Conservation (phyloP, 1,284 basidiomycete genomes). For the Boletus hoseneyae region DNA sequence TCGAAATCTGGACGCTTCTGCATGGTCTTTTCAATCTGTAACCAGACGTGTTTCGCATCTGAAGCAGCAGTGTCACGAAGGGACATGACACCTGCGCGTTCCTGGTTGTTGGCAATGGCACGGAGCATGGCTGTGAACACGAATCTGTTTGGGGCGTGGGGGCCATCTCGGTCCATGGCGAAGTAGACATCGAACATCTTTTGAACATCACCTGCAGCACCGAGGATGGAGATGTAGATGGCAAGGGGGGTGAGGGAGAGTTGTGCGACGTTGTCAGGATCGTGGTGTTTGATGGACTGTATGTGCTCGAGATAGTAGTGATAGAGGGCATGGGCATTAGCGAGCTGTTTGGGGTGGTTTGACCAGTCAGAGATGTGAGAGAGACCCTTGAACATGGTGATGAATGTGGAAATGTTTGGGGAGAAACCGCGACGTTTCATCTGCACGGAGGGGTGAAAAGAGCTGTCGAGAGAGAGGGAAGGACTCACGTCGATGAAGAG, state of each 20-base stretch:
- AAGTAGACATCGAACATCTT: conserved; percentile 73
- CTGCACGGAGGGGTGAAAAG: conserved; percentile 36
- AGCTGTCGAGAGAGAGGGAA: background rate
- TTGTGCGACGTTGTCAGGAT: conserved; percentile 42
- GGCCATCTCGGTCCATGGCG: conserved; percentile 54
- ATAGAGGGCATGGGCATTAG: conserved; percentile 57
- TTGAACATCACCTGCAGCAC: conserved; percentile 52
- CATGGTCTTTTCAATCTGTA: conserved; percentile 50
- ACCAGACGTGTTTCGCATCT: conserved; percentile 69
- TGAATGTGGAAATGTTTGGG: conserved; percentile 62
- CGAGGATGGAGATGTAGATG: conserved; percentile 62
- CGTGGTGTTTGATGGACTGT: conserved; percentile 43
- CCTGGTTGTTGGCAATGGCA: conserved; percentile 39
- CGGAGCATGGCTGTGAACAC: conserved; percentile 63
- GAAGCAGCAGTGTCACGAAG: conserved; percentile 31
- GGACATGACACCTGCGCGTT: conserved; percentile 18
- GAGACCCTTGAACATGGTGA: conserved; percentile 61
- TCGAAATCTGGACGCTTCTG: conserved; percentile 42
- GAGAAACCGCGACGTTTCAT: conserved; percentile 77
- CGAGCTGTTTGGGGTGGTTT: conserved; percentile 52
- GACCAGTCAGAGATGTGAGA: conserved; percentile 57
- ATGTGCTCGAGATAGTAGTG: conserved; percentile 49
- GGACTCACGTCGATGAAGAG: conserved; percentile 64
- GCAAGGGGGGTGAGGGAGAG: conserved; percentile 47
- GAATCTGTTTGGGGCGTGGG: conserved; percentile 50